phyloP scores from a whole-genome alignment of 2,329 filamentous ascomycete genomes.

The Neodidymelliopsis sp. region DNA sequence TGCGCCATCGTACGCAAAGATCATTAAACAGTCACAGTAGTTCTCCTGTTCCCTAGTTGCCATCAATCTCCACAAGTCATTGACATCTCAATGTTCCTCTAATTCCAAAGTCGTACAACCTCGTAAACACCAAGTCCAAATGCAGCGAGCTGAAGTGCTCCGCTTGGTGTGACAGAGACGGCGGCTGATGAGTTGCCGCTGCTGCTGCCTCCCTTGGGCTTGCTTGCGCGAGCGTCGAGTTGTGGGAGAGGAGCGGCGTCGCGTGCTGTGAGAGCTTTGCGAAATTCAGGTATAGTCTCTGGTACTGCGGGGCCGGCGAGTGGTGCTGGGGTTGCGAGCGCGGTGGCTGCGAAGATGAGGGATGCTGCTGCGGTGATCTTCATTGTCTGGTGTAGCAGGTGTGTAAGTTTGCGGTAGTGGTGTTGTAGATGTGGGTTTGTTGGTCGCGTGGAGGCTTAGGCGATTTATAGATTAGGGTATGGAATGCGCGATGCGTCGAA shows the following conservation, averaged over 20 bases:
- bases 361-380: conserved; percentile 32
- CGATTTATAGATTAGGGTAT: no score
- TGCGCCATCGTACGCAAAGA: no score
- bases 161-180: conserved; percentile 27
- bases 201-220: conserved; percentile 17
- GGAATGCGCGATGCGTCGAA: no score
- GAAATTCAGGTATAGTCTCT: conserved; percentile 17
- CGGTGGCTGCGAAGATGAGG: conserved; percentile 35
- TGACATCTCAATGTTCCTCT: no score
- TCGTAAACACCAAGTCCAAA: conserved; percentile 38
- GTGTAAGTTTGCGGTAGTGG: not conserved
- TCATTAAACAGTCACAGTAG: no score
- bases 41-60: no score
- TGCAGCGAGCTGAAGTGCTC: conserved; percentile 33
- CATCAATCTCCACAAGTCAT: no score
- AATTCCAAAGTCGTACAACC: conserved; percentile 32
- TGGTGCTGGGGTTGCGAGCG: conserved; percentile 39
- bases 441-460: no score
- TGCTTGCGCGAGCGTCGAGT: conserved; percentile 31
- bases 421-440: not conserved
- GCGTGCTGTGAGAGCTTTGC: conserved; percentile 18
- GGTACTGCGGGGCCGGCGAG: conserved; percentile 17
- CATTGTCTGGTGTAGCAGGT: conserved; percentile 25
- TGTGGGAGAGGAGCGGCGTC: conserved; percentile 18
- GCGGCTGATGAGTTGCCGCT: conserved; percentile 26